Conservation (phyloP, 805 yeast species). For the Metschnikowia koreensis region DNA sequence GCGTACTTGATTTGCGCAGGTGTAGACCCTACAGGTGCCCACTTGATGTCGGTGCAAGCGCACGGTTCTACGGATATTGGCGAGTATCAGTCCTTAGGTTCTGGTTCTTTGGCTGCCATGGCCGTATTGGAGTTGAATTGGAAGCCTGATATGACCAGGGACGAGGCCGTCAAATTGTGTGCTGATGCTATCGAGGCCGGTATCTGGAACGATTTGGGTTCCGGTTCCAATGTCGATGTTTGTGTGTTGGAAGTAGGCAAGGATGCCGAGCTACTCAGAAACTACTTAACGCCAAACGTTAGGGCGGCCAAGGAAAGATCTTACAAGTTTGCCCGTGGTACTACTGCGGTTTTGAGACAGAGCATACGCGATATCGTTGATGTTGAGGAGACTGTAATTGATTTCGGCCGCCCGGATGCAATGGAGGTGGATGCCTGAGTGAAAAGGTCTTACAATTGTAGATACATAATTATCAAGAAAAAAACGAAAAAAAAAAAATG, state of each 20-base stretch:
- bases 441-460: neutral
- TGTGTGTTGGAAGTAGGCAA: conserved; percentile 95
- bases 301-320: conserved; percentile 78
- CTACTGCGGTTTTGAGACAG: conserved; percentile 82
- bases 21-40: conserved; percentile 93
- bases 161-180: conserved; percentile 89
- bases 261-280: conserved; percentile 81
- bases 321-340: conserved; percentile 86
- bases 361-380: conserved; percentile 64
- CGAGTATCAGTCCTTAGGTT: conserved; percentile 86
- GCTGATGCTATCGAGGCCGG: conserved; percentile 95
- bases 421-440: conserved; percentile 44
- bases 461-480: neutral
- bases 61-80: conserved; percentile 98
- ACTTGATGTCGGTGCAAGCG: conserved; percentile 89
- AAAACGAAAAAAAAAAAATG: neutral
- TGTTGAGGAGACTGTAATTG: conserved; percentile 60
- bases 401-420: conserved; percentile 33
- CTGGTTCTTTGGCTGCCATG: conserved; percentile 98
- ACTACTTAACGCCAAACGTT: conserved; percentile 86
- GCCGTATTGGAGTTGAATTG: conserved; percentile 90
- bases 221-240: conserved; percentile 96
- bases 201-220: conserved; percentile 98
- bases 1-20: conserved; percentile 99
- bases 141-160: conserved; percentile 73